Conservation (phyloP, 2,329 filamentous ascomycete species). For the Coniosporium uncinatum region DNA sequence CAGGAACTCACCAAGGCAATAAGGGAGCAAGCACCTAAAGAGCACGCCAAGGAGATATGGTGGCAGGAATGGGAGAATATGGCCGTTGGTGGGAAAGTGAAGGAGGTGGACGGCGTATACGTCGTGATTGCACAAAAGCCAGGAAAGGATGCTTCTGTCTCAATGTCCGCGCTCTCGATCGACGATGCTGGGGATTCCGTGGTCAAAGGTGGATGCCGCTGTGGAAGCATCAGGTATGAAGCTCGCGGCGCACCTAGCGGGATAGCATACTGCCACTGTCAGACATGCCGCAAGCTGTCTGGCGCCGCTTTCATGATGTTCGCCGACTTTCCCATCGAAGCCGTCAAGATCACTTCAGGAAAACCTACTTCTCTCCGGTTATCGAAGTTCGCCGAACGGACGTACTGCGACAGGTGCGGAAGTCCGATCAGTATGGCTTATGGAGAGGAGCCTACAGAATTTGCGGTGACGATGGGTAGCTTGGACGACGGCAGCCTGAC, state of each 20-base stretch:
- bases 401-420: slow-evolving; percentile 39
- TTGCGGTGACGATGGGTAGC: slow-evolving; percentile 30
- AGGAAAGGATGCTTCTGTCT: too few relatives aligned
- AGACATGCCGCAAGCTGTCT: slow-evolving; percentile 40
- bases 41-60: slow-evolving; percentile 22
- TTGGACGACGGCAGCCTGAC: slow-evolving; percentile 33
- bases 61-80: slow-evolving; percentile 26
- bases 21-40: slow-evolving; percentile 17
- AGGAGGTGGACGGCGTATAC: slow-evolving; percentile 30
- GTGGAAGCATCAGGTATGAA: slow-evolving; percentile 32
- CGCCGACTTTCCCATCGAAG: slow-evolving; percentile 22
- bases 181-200: slow-evolving; percentile 1
- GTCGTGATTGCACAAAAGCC: slow-evolving; percentile 23
- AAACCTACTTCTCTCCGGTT: slow-evolving; percentile 24
- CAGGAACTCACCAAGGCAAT: slow-evolving; percentile 12
- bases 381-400: slow-evolving; percentile 33
- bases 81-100: slow-evolving; percentile 26
- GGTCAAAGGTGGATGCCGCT: slow-evolving; percentile 37
- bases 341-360: slow-evolving; percentile 25
- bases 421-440: slow-evolving; percentile 38
- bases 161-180: background rate
- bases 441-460: slow-evolving; percentile 18
- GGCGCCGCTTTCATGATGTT: slow-evolving; percentile 40
- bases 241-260: slow-evolving; percentile 25
- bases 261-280: slow-evolving; percentile 39